Evolutionary conservation across 371 early-diverging fungal genomes (phyloP).

Genomic region (Capillidium heterosporum): DNA sequence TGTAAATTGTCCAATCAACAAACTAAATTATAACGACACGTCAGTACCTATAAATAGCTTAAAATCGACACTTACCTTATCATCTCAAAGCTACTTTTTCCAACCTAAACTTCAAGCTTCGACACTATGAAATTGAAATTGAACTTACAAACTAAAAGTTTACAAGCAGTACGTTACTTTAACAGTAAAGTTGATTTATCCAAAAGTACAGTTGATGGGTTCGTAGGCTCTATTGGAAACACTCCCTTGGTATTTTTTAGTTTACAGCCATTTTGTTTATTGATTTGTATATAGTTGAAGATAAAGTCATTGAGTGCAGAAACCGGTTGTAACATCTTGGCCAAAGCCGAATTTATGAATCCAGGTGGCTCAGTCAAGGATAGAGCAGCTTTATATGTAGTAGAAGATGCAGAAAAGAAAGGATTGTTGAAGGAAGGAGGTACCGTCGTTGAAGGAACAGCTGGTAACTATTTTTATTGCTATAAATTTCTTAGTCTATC

Average conservation of each 20-base stretch:
- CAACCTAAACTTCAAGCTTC: too few species aligned
- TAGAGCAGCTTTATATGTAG: conserved; percentile 80
- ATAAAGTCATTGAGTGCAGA: conserved; percentile 54
- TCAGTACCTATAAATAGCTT: too few species aligned
- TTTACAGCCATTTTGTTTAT: not conserved
- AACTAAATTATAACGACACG: too few species aligned
- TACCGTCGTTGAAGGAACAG: conserved; percentile 89
- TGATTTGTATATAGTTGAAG: conserved; percentile 29
- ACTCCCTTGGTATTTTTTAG: conserved; percentile 58
- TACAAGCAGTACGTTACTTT: too few species aligned
- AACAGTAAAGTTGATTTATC: too few species aligned
- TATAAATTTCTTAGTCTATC: not conserved
- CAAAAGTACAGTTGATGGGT: conserved; percentile 26
- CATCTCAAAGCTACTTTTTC: too few species aligned
- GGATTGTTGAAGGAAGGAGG: conserved; percentile 73
- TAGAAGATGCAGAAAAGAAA: conserved; percentile 79
- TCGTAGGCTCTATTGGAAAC: conserved; percentile 84
- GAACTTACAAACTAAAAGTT: too few species aligned
- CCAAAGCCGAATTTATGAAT: conserved; percentile 95
- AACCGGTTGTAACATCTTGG: conserved; percentile 75
- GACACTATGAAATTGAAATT: too few species aligned
- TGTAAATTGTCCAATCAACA: too few species aligned
- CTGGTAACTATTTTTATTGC: conserved; percentile 25
- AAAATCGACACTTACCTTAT: too few species aligned
- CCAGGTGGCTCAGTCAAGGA: conserved; percentile 97